Evolutionary conservation across 305 asterid genomes (phyloP).

Genomic region (Withania somnifera): DNA sequence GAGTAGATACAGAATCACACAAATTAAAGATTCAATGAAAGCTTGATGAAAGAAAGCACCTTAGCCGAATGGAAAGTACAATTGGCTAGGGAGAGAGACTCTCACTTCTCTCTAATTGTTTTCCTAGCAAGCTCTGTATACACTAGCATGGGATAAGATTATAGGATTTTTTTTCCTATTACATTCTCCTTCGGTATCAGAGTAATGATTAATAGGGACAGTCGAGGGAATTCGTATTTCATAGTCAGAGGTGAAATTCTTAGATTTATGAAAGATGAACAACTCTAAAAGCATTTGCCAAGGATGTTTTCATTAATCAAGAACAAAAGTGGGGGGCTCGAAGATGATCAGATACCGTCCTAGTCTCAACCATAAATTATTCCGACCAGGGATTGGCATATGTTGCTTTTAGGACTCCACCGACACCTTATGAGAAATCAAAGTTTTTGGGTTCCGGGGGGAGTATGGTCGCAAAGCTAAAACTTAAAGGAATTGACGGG

Average conservation of each 20-base stretch:
- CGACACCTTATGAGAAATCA: background rate
- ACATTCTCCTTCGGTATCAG: conserved; percentile 52
- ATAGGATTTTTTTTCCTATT: conserved; percentile 59
- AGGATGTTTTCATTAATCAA: background rate
- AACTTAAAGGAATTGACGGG: too few species aligned
- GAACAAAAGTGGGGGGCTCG: background rate
- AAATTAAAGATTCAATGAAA: too few species aligned
- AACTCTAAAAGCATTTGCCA: background rate
- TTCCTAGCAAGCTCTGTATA: too few species aligned
- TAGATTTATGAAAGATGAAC: background rate
- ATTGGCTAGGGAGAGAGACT: too few species aligned
- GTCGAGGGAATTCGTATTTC: background rate
- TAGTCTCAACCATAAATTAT: background rate
- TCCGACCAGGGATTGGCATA: background rate
- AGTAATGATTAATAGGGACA: background rate
- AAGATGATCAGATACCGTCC: background rate
- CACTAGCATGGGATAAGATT: conserved; percentile 66
- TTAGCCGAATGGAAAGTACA: too few species aligned
- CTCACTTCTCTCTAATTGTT: too few species aligned
- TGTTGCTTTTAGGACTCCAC: background rate
- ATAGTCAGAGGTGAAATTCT: background rate
- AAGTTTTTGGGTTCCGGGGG: background rate
- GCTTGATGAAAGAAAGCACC: too few species aligned
- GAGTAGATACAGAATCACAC: too few species aligned
- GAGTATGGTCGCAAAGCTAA: too few species aligned